Evolutionary conservation across 176 grass and related monocot species (phyloP).

Genomic region (Musa beccarii): DNA sequence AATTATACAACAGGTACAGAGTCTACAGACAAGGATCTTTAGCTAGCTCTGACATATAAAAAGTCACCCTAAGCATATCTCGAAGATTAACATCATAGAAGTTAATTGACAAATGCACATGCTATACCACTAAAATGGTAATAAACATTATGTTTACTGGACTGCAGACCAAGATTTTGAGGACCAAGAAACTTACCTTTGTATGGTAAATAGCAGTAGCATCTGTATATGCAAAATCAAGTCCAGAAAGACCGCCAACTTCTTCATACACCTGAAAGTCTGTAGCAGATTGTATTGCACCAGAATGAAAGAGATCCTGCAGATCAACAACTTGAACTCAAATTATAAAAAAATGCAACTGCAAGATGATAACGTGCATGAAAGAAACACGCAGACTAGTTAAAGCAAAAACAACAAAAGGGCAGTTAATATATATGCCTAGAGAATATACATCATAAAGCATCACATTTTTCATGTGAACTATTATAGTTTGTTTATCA

Average conservation of each 20-base stretch:
- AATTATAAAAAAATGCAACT: neutral
- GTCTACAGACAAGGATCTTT: no score
- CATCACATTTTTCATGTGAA: neutral
- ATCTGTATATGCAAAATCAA: conserved; percentile 97
- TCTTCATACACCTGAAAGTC: conserved; percentile 97
- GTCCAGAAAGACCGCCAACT: conserved; percentile 76
- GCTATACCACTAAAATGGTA: neutral
- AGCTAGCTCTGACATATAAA: neutral
- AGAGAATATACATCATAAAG: neutral
- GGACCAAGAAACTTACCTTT: conserved; percentile 46
- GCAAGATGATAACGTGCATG: neutral
- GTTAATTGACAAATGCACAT: neutral
- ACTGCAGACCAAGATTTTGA: neutral
- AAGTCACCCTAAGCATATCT: neutral
- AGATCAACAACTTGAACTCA: neutral
- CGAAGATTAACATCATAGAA: neutral
- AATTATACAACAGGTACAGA: neutral
- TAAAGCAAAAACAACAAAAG: neutral
- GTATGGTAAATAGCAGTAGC: conserved; percentile 94
- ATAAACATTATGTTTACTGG: neutral
- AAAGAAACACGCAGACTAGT: neutral
- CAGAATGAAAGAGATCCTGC: conserved; percentile 83
- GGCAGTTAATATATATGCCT: no score
- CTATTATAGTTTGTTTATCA: neutral
- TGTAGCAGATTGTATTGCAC: conserved; percentile 93